Percentiles rank a stretch among this genome's conserved stretches.
phyloP scores from a whole-genome alignment of 169 alveolate species.

The Plasmodium gaboni region DNA sequence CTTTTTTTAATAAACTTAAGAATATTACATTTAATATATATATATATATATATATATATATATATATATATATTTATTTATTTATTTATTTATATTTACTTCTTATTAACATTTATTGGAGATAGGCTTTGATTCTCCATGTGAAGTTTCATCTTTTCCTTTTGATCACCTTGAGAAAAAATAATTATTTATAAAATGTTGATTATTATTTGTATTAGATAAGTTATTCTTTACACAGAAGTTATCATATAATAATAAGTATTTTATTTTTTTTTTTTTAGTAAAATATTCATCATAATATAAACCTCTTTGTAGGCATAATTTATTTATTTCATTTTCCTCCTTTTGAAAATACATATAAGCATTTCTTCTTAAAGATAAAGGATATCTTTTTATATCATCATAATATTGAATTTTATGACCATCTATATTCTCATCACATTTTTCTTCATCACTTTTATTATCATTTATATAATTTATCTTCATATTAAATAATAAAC shows the following conservation, averaged over 20 bases:
- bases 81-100: too few relatives aligned
- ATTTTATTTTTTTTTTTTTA: conserved; percentile 57
- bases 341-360: conserved; percentile 54
- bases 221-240: conserved; percentile 32
- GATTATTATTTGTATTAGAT: conserved; percentile 6
- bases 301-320: conserved; percentile 71
- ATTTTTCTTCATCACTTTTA: conserved; percentile 10
- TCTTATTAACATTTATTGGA: too few relatives aligned
- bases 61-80: too few relatives aligned
- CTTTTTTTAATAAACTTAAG: too few relatives aligned
- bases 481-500: conserved; percentile 44
- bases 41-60: too few relatives aligned
- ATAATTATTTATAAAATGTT: conserved; percentile 1
- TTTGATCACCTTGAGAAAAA: conserved; percentile 7
- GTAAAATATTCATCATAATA: conserved; percentile 54
- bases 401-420: conserved; percentile 52
- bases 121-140: not conserved
- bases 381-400: conserved; percentile 58
- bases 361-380: conserved; percentile 67
- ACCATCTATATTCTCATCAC: conserved; percentile 47
- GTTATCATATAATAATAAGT: conserved; percentile 63
- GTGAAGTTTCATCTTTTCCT: not conserved
- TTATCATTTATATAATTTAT: conserved; percentile 50
- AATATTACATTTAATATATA: too few relatives aligned
- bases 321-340: conserved; percentile 40